Base-by-base conservation (phyloP, 768 basidiomycete species). In the Suillus clintonianus region DNA sequence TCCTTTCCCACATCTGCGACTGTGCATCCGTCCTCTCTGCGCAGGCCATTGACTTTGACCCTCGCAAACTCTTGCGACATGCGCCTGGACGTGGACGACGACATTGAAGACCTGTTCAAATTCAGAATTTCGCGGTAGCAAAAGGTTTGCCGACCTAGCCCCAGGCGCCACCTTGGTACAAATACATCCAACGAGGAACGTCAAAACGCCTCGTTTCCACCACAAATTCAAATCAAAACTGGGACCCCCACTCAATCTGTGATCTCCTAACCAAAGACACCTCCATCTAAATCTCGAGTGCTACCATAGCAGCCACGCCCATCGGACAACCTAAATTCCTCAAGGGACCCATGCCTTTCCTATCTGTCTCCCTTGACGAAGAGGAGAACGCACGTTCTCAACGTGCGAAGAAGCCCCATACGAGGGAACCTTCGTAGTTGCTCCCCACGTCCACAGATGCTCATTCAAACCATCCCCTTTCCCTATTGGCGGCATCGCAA, bases 291-390 rank as follows among this genome's bases (percentile, higher is more conserved):
- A 22, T 14, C 61, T 14, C 61, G 36, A 14, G 10, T n/a, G 9
- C 36, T 67, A 9, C 41, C 37, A n/a, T 76, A 67, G 6, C 42
- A 65, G 61, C 27, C 54, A 59, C 41, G 59, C 45, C 27, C 47
- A 59, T 7, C 54, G 68, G 24, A 56, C 47, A 30, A 72, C 57
- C 45, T 67, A 74, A 76, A 61, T 8, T 63, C 56, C 61, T 72
- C 73, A 81, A 70, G 71, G 76, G 69, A 66, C 78, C 76, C 48
- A 70, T 66, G 41, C 74, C 78, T 81, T 81, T 47, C 81, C 78
- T 71, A 77, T 85, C 80, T 47, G 78, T 85, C 30, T 90, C 90
- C 13, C 89, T 88, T 24, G 91, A 92, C 69, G 90, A 92, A 67
- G 91, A 92, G 70, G 89, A 92, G 76, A 88, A 87, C 73, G 68